These are phyloP conservation scores for Pseudoturritis turrita DNA, from an alignment of 345 rosid genomes.

Conservation along the genomic window DNA sequence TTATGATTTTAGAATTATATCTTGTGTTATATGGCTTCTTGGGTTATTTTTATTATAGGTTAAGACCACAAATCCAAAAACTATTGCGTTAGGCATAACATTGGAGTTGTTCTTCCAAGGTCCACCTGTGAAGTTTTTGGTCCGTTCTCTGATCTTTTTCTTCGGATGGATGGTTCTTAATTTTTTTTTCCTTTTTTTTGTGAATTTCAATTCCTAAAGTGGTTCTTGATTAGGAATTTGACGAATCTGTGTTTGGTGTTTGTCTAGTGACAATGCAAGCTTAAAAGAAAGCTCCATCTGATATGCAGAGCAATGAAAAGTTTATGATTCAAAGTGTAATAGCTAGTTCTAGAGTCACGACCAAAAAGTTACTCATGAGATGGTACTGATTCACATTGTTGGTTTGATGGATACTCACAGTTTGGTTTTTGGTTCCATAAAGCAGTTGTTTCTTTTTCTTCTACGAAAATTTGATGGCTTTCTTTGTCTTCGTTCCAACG, in stretches of 20 bases:
- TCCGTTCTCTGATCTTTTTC: conserved; percentile 6
- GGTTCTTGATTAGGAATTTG: neutral
- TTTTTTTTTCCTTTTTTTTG: no score
- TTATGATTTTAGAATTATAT: neutral
- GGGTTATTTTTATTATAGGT: conserved; percentile 44
- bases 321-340: conserved; percentile 68
- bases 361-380: conserved; percentile 59
- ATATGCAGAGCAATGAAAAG: conserved; percentile 88
- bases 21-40: conserved; percentile 7
- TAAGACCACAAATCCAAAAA: conserved; percentile 82
- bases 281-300: conserved; percentile 69
- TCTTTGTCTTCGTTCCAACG: no score
- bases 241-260: neutral
- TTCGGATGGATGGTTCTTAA: no score
- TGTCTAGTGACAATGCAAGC: conserved; percentile 86
- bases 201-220: neutral
- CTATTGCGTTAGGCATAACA: conserved; percentile 82
- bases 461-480: no score
- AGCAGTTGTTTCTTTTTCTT: neutral
- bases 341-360: conserved; percentile 52
- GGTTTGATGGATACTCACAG: neutral
- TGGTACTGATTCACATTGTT: conserved; percentile 60
- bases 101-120: conserved; percentile 66
- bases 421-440: neutral
- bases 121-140: conserved; percentile 61